Percentiles rank a stretch among this genome's conserved stretches.
Conservation (phyloP, 495 filamentous ascomycete genomes). For the Saxophila tyrrhenica region DNA sequence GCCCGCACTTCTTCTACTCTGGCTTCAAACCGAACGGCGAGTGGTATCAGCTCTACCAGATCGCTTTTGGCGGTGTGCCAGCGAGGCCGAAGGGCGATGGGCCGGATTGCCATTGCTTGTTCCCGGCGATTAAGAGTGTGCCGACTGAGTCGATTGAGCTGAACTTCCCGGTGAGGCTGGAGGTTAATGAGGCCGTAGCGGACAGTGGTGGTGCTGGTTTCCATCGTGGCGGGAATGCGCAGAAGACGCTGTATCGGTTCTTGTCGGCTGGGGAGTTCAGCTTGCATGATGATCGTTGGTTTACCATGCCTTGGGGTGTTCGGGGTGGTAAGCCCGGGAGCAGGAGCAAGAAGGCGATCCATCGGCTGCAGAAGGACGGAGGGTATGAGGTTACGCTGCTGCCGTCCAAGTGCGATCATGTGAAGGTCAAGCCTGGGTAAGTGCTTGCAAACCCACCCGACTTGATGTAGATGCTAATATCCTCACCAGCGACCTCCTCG, state of each 20-base stretch:
- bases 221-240: slow-evolving; percentile 40
- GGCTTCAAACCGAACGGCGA: slow-evolving; percentile 39
- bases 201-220: slow-evolving; percentile 39
- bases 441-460: background rate
- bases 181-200: slow-evolving; percentile 39
- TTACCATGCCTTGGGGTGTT: slow-evolving; percentile 42
- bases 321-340: slow-evolving; percentile 37
- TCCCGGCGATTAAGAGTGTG: slow-evolving; percentile 42
- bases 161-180: slow-evolving; percentile 39
- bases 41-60: slow-evolving; percentile 43
- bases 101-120: slow-evolving; percentile 41
- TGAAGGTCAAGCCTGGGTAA: slow-evolving; percentile 32
- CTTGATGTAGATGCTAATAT: background rate
- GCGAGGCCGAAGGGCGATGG: slow-evolving; percentile 39
- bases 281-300: slow-evolving; percentile 41
- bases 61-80: slow-evolving; percentile 41
- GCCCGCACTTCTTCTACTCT: slow-evolving; percentile 42
- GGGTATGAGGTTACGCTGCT: slow-evolving; percentile 24
- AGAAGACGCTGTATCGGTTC: slow-evolving; percentile 39
- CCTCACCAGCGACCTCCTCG: slow-evolving; percentile 33
- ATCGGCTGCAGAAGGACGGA: slow-evolving; percentile 30
- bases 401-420: slow-evolving; percentile 39
- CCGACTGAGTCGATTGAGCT: slow-evolving; percentile 41
- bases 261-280: slow-evolving; percentile 37
- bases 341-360: slow-evolving; percentile 35